Evolutionary conservation across 495 filamentous ascomycete genomes (phyloP), one percentile per base, ranked within the genome.

Genomic region (Aspergillus diversus): DNA sequence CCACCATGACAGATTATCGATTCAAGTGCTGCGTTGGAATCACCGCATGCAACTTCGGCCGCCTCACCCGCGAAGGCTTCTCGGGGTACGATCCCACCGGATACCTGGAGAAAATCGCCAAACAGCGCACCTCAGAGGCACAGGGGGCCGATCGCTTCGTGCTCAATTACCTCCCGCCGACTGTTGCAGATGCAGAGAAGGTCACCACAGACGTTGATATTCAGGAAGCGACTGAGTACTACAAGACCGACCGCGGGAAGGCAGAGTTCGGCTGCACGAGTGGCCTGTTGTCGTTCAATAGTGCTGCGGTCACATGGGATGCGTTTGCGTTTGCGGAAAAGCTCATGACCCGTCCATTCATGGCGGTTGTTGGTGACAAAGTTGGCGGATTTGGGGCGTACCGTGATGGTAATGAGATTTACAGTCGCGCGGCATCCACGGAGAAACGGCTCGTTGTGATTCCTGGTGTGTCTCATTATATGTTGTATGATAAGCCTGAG

Each of bases 1-100:
- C 76, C 0, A 65, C 75, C n/a, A 71, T 73, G 63, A 74, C 74
- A 1, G 75, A 79, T 52, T 60, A 60, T 32, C 68, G 76, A 13
- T 67, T 77, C 59, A 73, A 71, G 42, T 72, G 72, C 43, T 62
- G 71, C 16, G 73, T 73, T 2, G 74, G 72, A 6, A 56, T 73
- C 33, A 72, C 67, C 3, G 64, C 65, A 1, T 70, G 49, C 7
- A 66, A 69, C 53, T 64, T 76, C 32, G 76, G 75, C 31, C 64
- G 64, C 0, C 61, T 67, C n/a, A 15, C 39, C 51, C 68, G 68
- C 3, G 67, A 69, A 61, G 46, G 61, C 16, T 67, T 69, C 34
- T 57, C 56, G 15, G 16, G 60, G 2, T 69, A 61, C 42, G 54
- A 69, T 33, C 64, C 64, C 6, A 61, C 47, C 7, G 64, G 35